A percentile compares a stretch with the other conserved stretches of the same genome.
These are phyloP conservation scores for Arthroderma sp. DNA, from an alignment of 2,329 filamentous ascomycete genomes.

Conservation along the genomic window DNA sequence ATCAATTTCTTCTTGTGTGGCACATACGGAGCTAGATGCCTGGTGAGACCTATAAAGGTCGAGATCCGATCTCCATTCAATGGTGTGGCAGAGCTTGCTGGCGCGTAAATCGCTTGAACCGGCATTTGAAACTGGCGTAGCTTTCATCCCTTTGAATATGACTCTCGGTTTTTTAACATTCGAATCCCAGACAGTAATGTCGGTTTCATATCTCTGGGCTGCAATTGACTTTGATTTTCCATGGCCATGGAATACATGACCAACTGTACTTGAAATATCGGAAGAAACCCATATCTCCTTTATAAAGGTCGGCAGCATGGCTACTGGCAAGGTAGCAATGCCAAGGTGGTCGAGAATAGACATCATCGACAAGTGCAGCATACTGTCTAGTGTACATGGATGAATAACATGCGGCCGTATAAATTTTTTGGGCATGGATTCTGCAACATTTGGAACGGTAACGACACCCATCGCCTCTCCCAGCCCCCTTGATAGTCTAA, in stretches of 20 bases:
- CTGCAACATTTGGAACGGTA: conserved; percentile 17
- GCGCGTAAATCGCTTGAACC: background rate
- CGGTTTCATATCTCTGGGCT: conserved; percentile 13
- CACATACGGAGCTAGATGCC: conserved; percentile 8
- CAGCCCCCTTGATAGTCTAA: conserved; percentile 11
- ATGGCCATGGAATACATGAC: conserved; percentile 15
- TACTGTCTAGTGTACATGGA: conserved; percentile 24
- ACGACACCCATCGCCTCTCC: conserved; percentile 16
- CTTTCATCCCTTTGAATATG: conserved; percentile 3
- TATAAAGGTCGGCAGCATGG: conserved; percentile 20
- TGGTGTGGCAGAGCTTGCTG: conserved; percentile 14
- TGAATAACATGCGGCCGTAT: conserved; percentile 23
- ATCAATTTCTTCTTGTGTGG: conserved; percentile 1
- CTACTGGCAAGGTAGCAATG: conserved; percentile 12
- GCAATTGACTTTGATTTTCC: conserved; percentile 14
- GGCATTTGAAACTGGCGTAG: conserved; percentile 3
- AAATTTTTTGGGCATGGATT: conserved; percentile 22
- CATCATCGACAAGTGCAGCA: conserved; percentile 19
- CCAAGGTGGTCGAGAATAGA: conserved; percentile 16
- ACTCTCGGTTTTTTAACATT: conserved; percentile 9
- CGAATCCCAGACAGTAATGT: conserved; percentile 17
- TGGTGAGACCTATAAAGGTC: conserved; percentile 12
- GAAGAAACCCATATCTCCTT: conserved; percentile 22
- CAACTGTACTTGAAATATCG: conserved; percentile 12
- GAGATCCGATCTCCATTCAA: conserved; percentile 18